These are phyloP conservation scores for Saururus chinensis DNA, from an alignment of 164 flowering plant genomes.

Conservation along the genomic window DNA sequence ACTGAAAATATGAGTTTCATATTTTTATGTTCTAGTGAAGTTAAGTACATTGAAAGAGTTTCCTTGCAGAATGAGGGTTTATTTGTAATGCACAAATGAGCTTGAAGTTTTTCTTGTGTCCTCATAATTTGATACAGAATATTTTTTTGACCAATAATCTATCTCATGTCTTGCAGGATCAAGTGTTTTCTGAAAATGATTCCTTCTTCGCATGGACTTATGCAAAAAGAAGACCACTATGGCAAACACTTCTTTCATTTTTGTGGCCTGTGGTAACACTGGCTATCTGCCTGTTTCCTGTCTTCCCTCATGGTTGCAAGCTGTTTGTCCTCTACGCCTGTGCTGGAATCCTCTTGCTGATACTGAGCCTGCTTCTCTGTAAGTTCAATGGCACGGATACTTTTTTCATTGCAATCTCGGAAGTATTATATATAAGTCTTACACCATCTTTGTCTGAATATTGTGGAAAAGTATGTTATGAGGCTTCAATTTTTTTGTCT, in stretches of 20 bases:
- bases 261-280: conserved; percentile 90
- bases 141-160: too few relatives aligned
- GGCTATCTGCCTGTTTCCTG: conserved; percentile 97
- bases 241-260: conserved; percentile 97
- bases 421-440: too few relatives aligned
- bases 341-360: conserved; percentile 75
- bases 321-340: conserved; percentile 75
- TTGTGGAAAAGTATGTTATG: too few relatives aligned
- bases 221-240: conserved; percentile 67
- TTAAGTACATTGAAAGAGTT: too few relatives aligned
- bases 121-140: not conserved
- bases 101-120: not conserved
- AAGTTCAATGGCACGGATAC: conserved; percentile 18
- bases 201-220: conserved; percentile 97
- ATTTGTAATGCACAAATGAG: not conserved
- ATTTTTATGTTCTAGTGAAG: too few relatives aligned
- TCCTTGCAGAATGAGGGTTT: too few relatives aligned
- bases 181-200: conserved; percentile 85
- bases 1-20: too few relatives aligned
- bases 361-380: conserved; percentile 58
- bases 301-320: conserved; percentile 86
- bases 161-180: conserved; percentile 43
- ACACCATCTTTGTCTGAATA: too few relatives aligned
- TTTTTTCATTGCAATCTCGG: too few relatives aligned
- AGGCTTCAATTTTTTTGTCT: too few relatives aligned